phyloP scores from a whole-genome alignment of 1,284 basidiomycete species.

The Butyriboletus regius region DNA sequence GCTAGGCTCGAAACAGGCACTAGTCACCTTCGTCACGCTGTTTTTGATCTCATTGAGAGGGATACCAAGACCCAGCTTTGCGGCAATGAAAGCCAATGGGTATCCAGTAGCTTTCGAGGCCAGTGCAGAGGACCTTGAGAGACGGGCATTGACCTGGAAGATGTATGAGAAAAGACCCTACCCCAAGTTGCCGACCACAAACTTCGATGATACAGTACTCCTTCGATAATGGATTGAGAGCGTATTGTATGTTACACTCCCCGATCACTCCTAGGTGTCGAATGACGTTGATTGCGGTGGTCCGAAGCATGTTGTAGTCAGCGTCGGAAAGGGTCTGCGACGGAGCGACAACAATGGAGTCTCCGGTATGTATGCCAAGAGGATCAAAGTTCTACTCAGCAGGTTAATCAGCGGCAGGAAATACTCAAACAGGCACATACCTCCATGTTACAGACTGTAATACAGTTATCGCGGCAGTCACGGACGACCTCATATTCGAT shows the following conservation, averaged over 20 bases:
- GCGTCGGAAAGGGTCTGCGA: conserved; percentile 96
- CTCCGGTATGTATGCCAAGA: conserved; percentile 95
- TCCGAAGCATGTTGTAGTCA: conserved; percentile 98
- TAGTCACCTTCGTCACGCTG: conserved; percentile 91
- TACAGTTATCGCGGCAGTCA: conserved; percentile 94
- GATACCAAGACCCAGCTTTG: conserved; percentile 92
- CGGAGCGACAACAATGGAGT: conserved; percentile 97
- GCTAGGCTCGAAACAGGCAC: conserved; percentile 95
- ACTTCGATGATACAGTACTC: conserved; percentile 99
- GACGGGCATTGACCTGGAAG: conserved; percentile 89
- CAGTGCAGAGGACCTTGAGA: conserved; percentile 93
- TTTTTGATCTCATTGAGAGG: conserved; percentile 98
- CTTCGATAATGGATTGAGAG: conserved; percentile 87
- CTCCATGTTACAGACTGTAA: conserved; percentile 99
- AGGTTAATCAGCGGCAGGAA: background rate
- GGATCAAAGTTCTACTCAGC: conserved; percentile 87
- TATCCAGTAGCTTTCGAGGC: conserved; percentile 99
- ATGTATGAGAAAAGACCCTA: background rate
- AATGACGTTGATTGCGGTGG: conserved; percentile 95
- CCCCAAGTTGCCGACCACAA: conserved; percentile 8
- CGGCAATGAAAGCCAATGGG: conserved; percentile 95
- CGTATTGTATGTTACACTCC: conserved; percentile 99
- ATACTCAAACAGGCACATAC: conserved; percentile 40
- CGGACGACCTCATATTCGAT: conserved; percentile 99
- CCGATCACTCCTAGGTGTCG: conserved; percentile 95